Conservation (phyloP, 2,329 filamentous ascomycete species). For the Tothia fuscella region DNA sequence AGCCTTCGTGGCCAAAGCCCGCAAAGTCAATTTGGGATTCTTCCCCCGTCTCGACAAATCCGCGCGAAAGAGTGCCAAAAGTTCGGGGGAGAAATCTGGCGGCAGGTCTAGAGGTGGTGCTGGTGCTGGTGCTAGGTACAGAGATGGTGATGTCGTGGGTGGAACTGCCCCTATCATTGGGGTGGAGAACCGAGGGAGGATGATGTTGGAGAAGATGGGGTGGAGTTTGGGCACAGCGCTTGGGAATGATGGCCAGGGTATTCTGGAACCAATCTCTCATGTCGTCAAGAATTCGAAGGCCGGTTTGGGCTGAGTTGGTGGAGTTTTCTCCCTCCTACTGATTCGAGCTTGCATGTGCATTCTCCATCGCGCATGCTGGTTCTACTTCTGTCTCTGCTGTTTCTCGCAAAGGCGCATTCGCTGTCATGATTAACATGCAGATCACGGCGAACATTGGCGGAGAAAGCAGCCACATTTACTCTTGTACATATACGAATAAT, state of each 20-base stretch:
- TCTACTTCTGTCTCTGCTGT: not conserved
- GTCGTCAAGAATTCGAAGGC: conserved; percentile 78
- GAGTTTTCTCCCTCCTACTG: not conserved
- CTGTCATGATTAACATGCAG: not conserved
- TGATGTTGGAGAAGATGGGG: conserved; percentile 94
- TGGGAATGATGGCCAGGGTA: conserved; percentile 81
- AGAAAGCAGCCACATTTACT: no score
- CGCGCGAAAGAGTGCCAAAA: not conserved
- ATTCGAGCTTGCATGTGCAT: not conserved
- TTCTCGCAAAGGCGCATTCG: not conserved
- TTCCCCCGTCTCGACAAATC: conserved; percentile 13
- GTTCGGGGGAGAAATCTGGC: not conserved
- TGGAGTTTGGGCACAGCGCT: conserved; percentile 82
- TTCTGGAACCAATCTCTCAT: conserved; percentile 73
- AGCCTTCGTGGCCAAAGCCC: conserved; percentile 33
- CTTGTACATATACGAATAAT: no score
- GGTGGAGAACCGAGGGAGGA: conserved; percentile 67
- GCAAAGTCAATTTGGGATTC: conserved; percentile 38
- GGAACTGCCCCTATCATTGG: conserved; percentile 75
- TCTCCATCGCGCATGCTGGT: no score
- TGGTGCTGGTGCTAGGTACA: conserved; percentile 34
- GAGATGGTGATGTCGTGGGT: conserved; percentile 81
- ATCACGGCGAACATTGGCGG: not conserved
- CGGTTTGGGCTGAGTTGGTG: conserved; percentile 51
- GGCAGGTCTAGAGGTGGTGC: conserved; percentile 36